phyloP scores from a whole-genome alignment of 1,284 basidiomycete genomes.

The Pseudomicrostroma phylloplanum region DNA sequence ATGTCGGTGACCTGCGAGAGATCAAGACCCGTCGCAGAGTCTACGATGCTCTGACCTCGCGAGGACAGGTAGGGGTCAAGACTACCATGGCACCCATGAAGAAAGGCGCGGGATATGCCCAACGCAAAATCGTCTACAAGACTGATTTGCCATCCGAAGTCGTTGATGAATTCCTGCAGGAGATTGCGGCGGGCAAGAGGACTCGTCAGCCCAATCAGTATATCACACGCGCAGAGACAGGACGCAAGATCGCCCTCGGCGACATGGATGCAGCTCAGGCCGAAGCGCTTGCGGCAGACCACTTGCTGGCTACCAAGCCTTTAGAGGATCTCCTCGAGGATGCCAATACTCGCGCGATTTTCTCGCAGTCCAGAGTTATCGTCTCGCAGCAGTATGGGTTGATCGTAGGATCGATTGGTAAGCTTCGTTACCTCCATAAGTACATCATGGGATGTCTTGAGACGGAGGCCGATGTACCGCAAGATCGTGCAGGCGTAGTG shows the following conservation, averaged over 20 bases:
- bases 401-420: not conserved
- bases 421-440: not conserved
- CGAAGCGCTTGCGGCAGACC: not conserved
- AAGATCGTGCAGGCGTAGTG: not conserved
- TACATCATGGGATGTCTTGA: not conserved
- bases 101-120: not conserved
- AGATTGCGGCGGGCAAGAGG: not conserved
- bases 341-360: not conserved
- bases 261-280: not conserved
- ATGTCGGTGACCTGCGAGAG: constrained; percentile 1
- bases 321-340: not conserved
- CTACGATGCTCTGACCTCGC: not conserved
- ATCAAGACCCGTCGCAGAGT: not conserved
- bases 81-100: constrained; percentile 1
- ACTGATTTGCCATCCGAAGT: not conserved
- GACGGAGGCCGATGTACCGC: not conserved
- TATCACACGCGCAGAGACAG: not conserved
- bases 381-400: not conserved
- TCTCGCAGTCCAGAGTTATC: not conserved
- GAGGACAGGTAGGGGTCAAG: not conserved
- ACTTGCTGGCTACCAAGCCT: not conserved
- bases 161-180: not conserved
- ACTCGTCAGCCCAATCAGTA: not conserved
- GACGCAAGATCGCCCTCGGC: not conserved
- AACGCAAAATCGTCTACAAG: constrained; percentile 2